A percentile compares a stretch with the other conserved stretches of the same genome.
phyloP scores from a whole-genome alignment of 441 rosid genomes.

The Raphanus hybrid region DNA sequence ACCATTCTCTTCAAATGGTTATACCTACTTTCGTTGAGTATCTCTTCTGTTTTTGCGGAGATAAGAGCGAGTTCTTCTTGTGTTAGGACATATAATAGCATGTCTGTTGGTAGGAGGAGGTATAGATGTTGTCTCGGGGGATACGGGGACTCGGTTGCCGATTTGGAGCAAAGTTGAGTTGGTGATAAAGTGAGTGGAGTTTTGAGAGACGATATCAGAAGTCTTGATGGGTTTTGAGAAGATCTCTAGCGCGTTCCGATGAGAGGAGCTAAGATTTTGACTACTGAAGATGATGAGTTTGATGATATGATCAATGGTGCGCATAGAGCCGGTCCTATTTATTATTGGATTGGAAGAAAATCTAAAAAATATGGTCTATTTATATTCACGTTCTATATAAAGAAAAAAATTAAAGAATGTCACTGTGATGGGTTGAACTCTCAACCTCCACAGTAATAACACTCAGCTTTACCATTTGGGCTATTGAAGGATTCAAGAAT shows the following conservation, averaged over 20 bases:
- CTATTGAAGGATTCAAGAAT: too few relatives aligned
- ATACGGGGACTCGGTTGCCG: constrained; percentile 38
- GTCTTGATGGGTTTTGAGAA: constrained; percentile 42
- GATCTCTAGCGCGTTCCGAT: constrained; percentile 28
- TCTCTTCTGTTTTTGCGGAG: constrained; percentile 39
- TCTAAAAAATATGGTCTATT: too few relatives aligned
- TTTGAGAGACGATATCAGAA: constrained; percentile 35
- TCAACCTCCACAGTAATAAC: too few relatives aligned
- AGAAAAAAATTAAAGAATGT: too few relatives aligned
- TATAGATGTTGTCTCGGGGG: constrained; percentile 42
- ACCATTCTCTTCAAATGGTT: constrained; percentile 43
- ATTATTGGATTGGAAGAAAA: too few relatives aligned
- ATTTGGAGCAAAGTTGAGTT: constrained; percentile 42
- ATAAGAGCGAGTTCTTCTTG: constrained; percentile 42
- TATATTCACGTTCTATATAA: too few relatives aligned
- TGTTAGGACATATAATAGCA: constrained; percentile 47
- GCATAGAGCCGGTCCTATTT: background rate
- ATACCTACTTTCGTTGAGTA: constrained; percentile 36
- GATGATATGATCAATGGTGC: constrained; percentile 37
- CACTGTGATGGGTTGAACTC: too few relatives aligned
- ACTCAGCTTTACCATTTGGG: too few relatives aligned
- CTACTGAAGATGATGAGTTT: constrained; percentile 32
- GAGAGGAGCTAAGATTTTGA: constrained; percentile 44
- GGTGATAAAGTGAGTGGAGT: constrained; percentile 35
- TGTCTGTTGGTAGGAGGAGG: constrained; percentile 41